Conservation (phyloP, 2,329 filamentous ascomycete genomes). For the Penicillium italicum region DNA sequence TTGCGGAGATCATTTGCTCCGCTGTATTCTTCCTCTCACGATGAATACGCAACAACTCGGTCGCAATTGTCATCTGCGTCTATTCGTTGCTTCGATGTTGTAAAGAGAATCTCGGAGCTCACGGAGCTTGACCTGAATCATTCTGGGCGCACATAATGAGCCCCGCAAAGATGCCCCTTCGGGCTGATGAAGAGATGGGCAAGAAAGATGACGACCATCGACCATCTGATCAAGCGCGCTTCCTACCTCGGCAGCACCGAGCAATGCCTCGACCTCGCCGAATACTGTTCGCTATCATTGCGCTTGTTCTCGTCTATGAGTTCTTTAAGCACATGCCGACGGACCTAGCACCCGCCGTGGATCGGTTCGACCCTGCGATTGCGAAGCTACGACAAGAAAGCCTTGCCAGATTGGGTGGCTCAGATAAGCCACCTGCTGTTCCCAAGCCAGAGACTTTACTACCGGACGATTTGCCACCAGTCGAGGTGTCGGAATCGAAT, state of each 20-base stretch:
- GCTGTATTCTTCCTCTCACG: not conserved
- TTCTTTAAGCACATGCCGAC: conserved; percentile 63
- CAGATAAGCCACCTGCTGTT: conserved; percentile 7
- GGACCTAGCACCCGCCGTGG: conserved; percentile 38
- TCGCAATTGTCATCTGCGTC: not conserved
- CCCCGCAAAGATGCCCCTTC: conserved; percentile 42
- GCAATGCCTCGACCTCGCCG: conserved; percentile 47
- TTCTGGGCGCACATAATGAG: conserved; percentile 32
- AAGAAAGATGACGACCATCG: conserved; percentile 63
- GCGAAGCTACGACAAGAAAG: conserved; percentile 17
- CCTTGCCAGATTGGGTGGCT: conserved; percentile 2
- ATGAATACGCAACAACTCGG: not conserved
- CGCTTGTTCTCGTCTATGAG: conserved; percentile 56
- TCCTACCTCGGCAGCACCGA: conserved; percentile 34
- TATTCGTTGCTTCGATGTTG: not conserved
- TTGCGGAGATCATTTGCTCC: conserved; percentile 1
- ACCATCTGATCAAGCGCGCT: conserved; percentile 30
- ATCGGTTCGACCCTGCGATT: conserved; percentile 30
- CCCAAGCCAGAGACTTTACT: conserved; percentile 12
- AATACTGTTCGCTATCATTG: conserved; percentile 46
- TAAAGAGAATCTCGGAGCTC: conserved; percentile 9
- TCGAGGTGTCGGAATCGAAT: conserved; percentile 15
- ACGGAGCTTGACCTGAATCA: conserved; percentile 17
- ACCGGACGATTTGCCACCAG: conserved; percentile 8
- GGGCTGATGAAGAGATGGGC: conserved; percentile 60